These are phyloP conservation scores for Lagenaria siceraria DNA, from an alignment of 306 rosid genomes.

Conservation along the genomic window DNA sequence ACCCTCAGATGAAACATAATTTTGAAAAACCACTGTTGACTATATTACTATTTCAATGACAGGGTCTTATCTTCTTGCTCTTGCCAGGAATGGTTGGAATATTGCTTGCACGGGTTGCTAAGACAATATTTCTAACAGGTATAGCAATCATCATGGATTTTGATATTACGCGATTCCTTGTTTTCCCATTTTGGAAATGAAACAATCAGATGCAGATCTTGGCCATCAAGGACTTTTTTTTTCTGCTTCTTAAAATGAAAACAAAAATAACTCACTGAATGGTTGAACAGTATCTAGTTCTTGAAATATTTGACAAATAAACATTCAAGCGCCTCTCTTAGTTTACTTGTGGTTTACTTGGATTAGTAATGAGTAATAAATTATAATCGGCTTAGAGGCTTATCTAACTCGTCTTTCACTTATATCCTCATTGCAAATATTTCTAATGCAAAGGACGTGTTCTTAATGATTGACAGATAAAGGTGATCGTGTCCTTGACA, in stretches of 20 bases:
- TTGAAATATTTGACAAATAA: background rate
- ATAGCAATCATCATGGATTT: background rate
- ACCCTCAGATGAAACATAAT: background rate
- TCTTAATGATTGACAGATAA: constrained; percentile 42
- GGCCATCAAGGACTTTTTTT: background rate
- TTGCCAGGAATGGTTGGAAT: constrained; percentile 70
- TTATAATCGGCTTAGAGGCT: background rate
- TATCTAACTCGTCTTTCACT: background rate
- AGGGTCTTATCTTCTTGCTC: constrained; percentile 15
- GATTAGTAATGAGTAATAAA: background rate
- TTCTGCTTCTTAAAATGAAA: background rate
- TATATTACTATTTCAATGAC: constrained; percentile 15
- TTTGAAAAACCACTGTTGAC: background rate
- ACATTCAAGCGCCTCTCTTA: background rate
- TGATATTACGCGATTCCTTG: background rate
- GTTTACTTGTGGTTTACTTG: background rate
- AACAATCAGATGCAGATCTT: background rate
- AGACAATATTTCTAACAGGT: constrained; percentile 71
- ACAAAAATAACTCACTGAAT: background rate
- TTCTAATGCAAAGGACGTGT: background rate
- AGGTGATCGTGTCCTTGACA: constrained; percentile 66
- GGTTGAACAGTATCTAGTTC: background rate
- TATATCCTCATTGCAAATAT: background rate
- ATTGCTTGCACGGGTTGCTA: constrained; percentile 54
- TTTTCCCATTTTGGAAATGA: background rate